phyloP scores from a whole-genome alignment of 2,329 filamentous ascomycete species.

The Ceratocystis cubensis region DNA sequence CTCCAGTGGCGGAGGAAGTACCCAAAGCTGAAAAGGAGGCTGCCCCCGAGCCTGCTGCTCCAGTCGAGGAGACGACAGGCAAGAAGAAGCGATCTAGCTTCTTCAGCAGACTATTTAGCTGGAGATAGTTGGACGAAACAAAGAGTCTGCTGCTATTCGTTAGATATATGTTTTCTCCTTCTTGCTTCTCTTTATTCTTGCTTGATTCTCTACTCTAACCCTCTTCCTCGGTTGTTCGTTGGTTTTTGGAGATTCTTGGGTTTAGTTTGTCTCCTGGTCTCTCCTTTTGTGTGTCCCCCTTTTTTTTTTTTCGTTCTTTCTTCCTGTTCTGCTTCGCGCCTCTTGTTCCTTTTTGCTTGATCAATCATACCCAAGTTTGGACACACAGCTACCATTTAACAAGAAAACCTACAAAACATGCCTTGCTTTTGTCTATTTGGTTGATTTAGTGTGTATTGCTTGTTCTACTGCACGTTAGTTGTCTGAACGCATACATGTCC shows the following conservation, averaged over 20 bases:
- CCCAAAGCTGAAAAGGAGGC: slow-evolving; percentile 13
- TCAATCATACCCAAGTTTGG: slow-evolving; percentile 21
- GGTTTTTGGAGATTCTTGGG: neutral
- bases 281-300: slow-evolving; percentile 10
- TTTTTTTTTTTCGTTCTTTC: neutral
- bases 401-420: neutral
- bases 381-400: neutral
- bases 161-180: slow-evolving; percentile 11
- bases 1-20: slow-evolving; percentile 12
- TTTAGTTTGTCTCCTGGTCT: slow-evolving; percentile 10
- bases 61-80: neutral
- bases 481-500: neutral
- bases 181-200: neutral
- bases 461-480: too few species aligned
- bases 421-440: neutral
- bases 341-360: slow-evolving; percentile 16
- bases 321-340: neutral
- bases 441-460: neutral
- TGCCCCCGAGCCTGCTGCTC: neutral
- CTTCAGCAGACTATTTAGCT: slow-evolving; percentile 19
- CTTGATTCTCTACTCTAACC: slow-evolving; percentile 5
- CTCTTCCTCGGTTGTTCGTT: slow-evolving; percentile 10
- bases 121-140: slow-evolving; percentile 15
- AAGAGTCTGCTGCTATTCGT: neutral
- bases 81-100: slow-evolving; percentile 19